Base-by-base conservation (phyloP, 129 eudicot genomes). In the Dittrichia graveolens region DNA sequence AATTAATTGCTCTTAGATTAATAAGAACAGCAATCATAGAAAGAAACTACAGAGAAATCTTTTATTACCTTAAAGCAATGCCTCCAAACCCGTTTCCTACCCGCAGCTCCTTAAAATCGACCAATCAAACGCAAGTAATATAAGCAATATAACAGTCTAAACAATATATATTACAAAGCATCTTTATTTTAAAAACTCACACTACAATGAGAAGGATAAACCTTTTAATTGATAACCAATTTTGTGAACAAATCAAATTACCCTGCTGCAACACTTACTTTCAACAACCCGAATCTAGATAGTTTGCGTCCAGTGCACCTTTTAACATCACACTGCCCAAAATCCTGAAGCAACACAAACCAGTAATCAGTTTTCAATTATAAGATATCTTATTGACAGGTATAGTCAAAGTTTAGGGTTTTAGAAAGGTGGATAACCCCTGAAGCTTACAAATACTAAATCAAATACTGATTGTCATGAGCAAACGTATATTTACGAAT, bases 271-370 rank as follows among this genome's bases (percentile, higher is more conserved):
- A 72, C 62, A 91, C 91, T 81, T 83, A 66, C 97, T 82, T 88
- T 95, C 79, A 95, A 73, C 46, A 86, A 78, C 45, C 92, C 87
- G 54, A 95, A 95, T 78, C 99, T 86, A 64, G 97, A 82, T 68
- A 95, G 88, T 84, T 95, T 95, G 79, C 99, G 91, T 7, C 99
- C 97, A 6, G 99, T 95, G 64, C 99, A 95, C 80, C 97, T 88
- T 89, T 95, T 95, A 9, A 90, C 89, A 85, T 95, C 99, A 65
- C 99, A 95, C 56, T 95, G 99, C 2, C 99, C 99, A 18, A 95
- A 95, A 86, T 91, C 99, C 95, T 91, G 85, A 72, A 86, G 59
- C 76, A 65, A 72, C 77, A 64, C 19, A 57, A 65, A 41, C 13
- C 53, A 10, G 13, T 47, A 43, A 59, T 74, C 56, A 19, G 49